A percentile compares a stretch with the other conserved stretches of the same genome.
These are phyloP conservation scores for Protomyces inouyei DNA, from an alignment of 1,139 yeast species.

Conservation along the genomic window DNA sequence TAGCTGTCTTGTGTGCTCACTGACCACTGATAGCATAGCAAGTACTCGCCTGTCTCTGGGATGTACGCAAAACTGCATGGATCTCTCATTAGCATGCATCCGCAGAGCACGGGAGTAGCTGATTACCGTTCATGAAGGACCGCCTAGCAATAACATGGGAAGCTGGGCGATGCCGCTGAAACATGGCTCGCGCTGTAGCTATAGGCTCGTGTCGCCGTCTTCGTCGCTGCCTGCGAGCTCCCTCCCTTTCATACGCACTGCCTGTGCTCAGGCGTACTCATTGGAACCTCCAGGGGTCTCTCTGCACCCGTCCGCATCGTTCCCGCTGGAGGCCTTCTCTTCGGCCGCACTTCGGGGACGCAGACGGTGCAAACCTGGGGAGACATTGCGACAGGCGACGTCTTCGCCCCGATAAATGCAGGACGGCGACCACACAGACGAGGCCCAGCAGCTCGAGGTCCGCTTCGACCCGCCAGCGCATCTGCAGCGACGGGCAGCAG, in stretches of 20 bases:
- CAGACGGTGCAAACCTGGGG: too few relatives aligned
- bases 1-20: neutral
- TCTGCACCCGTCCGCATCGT: too few relatives aligned
- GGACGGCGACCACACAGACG: neutral
- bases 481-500: constrained; percentile 4
- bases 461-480: constrained; percentile 25
- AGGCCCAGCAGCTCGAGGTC: neutral
- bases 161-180: neutral
- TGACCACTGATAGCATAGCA: neutral
- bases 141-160: neutral
- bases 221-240: too few relatives aligned
- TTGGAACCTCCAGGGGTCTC: too few relatives aligned
- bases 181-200: neutral
- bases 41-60: neutral
- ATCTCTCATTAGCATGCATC: neutral
- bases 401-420: neutral
- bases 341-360: neutral
- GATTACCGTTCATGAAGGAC: neutral
- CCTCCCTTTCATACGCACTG: too few relatives aligned
- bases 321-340: too few relatives aligned
- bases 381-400: neutral
- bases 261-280: too few relatives aligned
- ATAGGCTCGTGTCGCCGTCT: too few relatives aligned
- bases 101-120: neutral
- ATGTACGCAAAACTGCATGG: neutral